phyloP scores from a whole-genome alignment of 345 rosid species.

The Crucihimalaya himalaica region DNA sequence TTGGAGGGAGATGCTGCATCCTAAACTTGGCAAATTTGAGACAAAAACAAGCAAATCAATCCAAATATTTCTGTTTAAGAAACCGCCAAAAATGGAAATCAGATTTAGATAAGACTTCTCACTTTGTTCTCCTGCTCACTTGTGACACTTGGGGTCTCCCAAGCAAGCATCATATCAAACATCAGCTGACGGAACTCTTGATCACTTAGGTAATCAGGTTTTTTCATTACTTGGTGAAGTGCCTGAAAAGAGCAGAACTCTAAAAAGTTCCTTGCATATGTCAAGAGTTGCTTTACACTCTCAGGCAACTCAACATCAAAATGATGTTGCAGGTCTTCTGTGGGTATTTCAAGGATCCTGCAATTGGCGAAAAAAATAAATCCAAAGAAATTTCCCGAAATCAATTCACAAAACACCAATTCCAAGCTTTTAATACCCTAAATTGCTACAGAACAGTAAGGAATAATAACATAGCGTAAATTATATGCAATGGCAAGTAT shows the following conservation, averaged over 20 bases:
- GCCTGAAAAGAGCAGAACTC: constrained; percentile 85
- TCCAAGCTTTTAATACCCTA: not conserved
- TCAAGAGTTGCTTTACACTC: constrained; percentile 66
- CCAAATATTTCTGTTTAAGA: not conserved
- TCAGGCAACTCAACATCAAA: constrained; percentile 79
- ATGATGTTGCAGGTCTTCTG: constrained; percentile 67
- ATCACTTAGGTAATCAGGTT: constrained; percentile 69
- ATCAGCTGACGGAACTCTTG: constrained; percentile 71
- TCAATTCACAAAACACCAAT: not conserved
- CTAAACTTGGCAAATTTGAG: constrained; percentile 42
- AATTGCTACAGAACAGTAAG: not conserved
- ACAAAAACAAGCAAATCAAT: constrained; percentile 1
- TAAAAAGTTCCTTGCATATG: constrained; percentile 69
- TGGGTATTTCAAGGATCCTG: constrained; percentile 69
- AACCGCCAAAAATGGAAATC: not conserved
- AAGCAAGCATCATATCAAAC: constrained; percentile 98
- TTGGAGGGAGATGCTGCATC: constrained; percentile 50
- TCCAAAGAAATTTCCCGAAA: not conserved
- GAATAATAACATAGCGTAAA: not conserved
- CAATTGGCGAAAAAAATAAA: not conserved
- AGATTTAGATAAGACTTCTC: constrained; percentile 35
- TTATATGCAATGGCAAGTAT: constrained; percentile 4
- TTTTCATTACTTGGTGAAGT: constrained; percentile 46
- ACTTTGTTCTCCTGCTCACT: constrained; percentile 51
- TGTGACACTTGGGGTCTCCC: constrained; percentile 74